Base-by-base conservation (phyloP, 2,329 filamentous ascomycete genomes). In the Hymenoscyphus albidus region DNA sequence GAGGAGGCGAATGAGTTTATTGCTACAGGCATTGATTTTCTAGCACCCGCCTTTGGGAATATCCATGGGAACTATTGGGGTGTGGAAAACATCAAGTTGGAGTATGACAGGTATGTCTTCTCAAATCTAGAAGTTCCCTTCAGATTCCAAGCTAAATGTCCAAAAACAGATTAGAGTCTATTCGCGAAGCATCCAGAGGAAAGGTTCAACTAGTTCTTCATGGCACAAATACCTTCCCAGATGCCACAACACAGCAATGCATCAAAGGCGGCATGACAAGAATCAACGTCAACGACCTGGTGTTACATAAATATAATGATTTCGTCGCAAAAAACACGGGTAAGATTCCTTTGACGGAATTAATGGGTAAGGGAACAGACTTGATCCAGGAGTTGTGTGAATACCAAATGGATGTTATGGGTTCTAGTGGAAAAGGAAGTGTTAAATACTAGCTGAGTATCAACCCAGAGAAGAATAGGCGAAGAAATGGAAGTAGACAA, bases 41-140 rank as follows among this genome's bases (percentile, higher is more conserved):
- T 89, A 18, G 87, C 87, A 5, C 87, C 87, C 2, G 86, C 86
- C 0, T 88, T 89, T 77, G 87, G 87, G 1, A 89, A 89, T 70
- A 84, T 89, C 38, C 87, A 90, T 77, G 87, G 87, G 0, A 83
- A 85, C 65, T 89, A 89, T 65, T 68, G 72, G 13, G 68, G 70
- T 2, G 59, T 71, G 44, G 71, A 77, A 63, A 81, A 80, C 65
- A 81, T 82, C 64, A 71, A 63, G 73, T 74, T 59, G 79, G 80
- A 35, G 74, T 80, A 16, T 73, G 76, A 59, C 78, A 81, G 73
- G 73, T 82, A 48, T 80, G 81, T 67, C 77, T 0, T 0, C 2
- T 16, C 38, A 22, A 42, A 22, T 35, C 42, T 2, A 35, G 22
- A 12, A n/a, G 6, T 10, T 22, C 5, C 2, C 3, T 16, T 13